Base-by-base conservation (phyloP, 345 rosid genomes). In the Gossypium longicalyx region DNA sequence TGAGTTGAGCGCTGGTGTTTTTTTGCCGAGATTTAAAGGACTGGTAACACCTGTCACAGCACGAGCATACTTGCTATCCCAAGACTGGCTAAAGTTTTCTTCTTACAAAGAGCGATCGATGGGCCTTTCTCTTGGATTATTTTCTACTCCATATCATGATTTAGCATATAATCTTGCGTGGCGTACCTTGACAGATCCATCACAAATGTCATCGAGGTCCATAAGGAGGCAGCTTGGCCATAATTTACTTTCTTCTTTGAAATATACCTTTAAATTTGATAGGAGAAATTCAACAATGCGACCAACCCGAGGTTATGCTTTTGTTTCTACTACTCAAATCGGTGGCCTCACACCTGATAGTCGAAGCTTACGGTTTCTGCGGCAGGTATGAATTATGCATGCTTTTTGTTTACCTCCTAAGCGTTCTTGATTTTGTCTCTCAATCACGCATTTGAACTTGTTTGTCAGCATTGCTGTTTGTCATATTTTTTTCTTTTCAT, bases 261-360 rank as follows among this genome's bases (percentile, higher is more conserved):
- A 91, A 80, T 91, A 93, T 75, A 87, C 89, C 20, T 89, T 89
- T 80, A 91, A 83, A 81, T 68, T 81, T 81, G 98, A 95, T 80
- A 74, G 69, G 87, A 87, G 99, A 86, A 84, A 91, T 84, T 93
- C 97, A 13, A 53, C 77, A 70, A 34, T 88, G 80, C 87, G 98
- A 82, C 99, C 99, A 71, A 87, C 91, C 34, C 80, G 25, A 54
- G 98, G 99, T 53, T 89, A 86, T 83, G 90, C 97, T 75, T 89
- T 95, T 83, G 84, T 82, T 60, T 90, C 93, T 77, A 83, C 86
- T 48, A 85, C 92, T 74, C 97, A 91, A 71, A 72, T 95, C 76
- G 97, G 94, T 75, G 99, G 99, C 59, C 89, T 95, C 80, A 82
- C 86, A 65, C 99, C 99, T 75, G 98, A 93, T 79, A 85, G 89